Base-by-base conservation (phyloP, 78 protist species). In the Chrysochromulina parva region DNA sequence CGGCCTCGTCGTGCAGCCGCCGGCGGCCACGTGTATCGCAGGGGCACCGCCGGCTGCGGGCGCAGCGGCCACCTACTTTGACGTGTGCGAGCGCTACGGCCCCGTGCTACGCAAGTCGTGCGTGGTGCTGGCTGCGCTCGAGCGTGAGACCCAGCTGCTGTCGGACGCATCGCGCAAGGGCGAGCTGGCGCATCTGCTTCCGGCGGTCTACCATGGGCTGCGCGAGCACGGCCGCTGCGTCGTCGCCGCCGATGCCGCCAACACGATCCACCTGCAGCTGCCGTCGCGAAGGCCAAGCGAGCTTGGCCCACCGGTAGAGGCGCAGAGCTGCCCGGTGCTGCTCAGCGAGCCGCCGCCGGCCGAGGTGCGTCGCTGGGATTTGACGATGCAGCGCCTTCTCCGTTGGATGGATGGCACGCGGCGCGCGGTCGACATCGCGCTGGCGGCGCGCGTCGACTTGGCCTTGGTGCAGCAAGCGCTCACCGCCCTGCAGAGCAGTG, bases 1-100 rank as follows among this genome's bases (percentile, higher is more conserved):
- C 54, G 82, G 92, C 47, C 89, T 95, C 90, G 94, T 92, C 5
- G 90, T 95, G 58, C 91, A 88, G 20, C 67, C 74, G 38, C 55
- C 11, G 54, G 89, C 93, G 26, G 92, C 58, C 10, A 38, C 38
- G 38, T 38, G 38, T 0, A 38, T 58, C 62, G 13, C 62, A 58
- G 62, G 24, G 13, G 71, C 52, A 88, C 76, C 69, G 65, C 3
- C 84, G 89, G 67, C 38, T 52, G 80, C 62, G 13, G 62, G 24
- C 24, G 62, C 24, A 13, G 7, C 62, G 62, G 62, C 62, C 24
- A 13, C 7, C 7, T 7, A 58, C 24, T 13, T 14, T 58, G 38
- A 66, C 1, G 73, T 14, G 47, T 9, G 17, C 11, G 38, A 1
- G 7, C 24, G 24, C 4, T 24, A 24, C 47, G 73, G 73, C 47